Evolutionary conservation across 163 green algal genomes (phyloP).

Genomic region (Scenedesmus sp.): DNA sequence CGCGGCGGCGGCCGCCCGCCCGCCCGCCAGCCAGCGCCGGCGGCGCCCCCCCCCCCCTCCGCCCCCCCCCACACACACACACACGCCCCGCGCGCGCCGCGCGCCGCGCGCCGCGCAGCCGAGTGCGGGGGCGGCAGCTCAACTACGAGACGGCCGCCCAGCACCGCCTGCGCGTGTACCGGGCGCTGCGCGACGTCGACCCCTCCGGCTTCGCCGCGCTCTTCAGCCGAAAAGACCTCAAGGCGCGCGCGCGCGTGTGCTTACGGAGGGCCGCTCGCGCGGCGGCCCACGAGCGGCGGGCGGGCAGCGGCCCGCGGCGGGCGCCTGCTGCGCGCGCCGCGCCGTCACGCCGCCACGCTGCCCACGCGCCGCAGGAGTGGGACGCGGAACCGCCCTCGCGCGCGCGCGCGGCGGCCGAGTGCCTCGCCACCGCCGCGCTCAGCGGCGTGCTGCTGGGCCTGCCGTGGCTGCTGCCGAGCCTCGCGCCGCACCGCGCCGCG

Average conservation of each 20-base stretch:
- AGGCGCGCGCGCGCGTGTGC: neutral
- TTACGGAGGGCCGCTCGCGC: neutral
- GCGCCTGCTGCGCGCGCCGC: neutral
- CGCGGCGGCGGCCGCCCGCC: neutral
- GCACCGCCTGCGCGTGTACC: constrained; percentile 35
- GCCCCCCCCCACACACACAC: too few species aligned
- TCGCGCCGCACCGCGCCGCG: neutral
- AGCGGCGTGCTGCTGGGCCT: neutral
- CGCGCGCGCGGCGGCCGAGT: neutral
- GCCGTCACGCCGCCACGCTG: neutral
- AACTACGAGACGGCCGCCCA: constrained; percentile 16
- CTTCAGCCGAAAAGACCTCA: constrained; percentile 25
- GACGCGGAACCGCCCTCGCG: constrained; percentile 8
- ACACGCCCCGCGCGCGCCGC: too few species aligned
- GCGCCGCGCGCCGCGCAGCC: too few species aligned
- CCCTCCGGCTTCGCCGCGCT: constrained; percentile 21
- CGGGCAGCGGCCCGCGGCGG: neutral
- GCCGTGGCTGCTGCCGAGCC: neutral
- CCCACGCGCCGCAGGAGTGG: constrained; percentile 9
- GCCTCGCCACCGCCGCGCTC: neutral
- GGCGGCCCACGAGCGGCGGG: neutral
- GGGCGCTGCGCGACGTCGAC: constrained; percentile 32
- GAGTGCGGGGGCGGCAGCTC: neutral
- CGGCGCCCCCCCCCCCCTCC: too few species aligned
- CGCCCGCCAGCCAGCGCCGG: neutral